A percentile compares a stretch with the other conserved stretches of the same genome.
Conservation (phyloP, 805 yeast species). For the Yarrowia keelungensis region DNA sequence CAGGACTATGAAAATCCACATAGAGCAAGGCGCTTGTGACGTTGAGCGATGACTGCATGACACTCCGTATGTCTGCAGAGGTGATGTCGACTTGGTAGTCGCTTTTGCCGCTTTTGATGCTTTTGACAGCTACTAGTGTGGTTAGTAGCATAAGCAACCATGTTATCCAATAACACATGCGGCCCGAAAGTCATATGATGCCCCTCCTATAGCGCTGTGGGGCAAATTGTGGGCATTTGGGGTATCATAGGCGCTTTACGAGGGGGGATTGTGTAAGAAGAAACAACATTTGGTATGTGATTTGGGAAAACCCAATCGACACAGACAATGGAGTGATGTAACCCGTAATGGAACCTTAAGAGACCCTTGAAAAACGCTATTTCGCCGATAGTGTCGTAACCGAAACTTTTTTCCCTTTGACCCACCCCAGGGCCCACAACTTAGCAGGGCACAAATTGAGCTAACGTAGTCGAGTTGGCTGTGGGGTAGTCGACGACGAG, state of each 20-base stretch:
- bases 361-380: neutral
- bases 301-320: neutral
- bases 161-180: neutral
- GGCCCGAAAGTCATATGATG: neutral
- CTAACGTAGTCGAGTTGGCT: neutral
- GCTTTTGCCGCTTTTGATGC: neutral
- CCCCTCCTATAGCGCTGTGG: neutral
- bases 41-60: neutral
- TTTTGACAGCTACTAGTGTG: neutral
- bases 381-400: neutral
- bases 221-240: neutral
- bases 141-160: neutral
- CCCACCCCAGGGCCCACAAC: slow-evolving; percentile 13
- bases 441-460: neutral
- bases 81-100: no score
- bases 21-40: neutral
- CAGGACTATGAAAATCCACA: neutral
- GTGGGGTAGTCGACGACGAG: no score
- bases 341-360: neutral
- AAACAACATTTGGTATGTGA: neutral
- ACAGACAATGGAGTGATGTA: neutral
- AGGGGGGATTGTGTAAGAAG: neutral
- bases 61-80: no score
- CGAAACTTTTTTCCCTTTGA: neutral
- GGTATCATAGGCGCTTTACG: neutral